Base-by-base conservation (phyloP, 805 yeast species). In the Priceomyces castillae region DNA sequence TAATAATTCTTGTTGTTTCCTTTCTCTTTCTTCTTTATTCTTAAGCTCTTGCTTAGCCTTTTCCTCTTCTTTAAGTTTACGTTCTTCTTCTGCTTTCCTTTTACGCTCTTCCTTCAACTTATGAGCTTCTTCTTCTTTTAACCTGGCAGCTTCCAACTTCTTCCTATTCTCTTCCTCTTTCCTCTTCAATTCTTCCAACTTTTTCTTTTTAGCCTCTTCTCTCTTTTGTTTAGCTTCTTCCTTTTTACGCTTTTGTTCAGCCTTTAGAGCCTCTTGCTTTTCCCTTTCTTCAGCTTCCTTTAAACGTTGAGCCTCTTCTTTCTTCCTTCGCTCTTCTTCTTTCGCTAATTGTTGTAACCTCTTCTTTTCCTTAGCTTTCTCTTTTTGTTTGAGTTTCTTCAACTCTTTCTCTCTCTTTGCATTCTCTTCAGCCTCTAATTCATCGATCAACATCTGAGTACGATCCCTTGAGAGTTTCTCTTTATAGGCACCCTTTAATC, bases 391-490 rank as follows among this genome's bases (percentile, higher is more conserved):
- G 57, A 73, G 74, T 52, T 83, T 84, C 59, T 81, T 82, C 57
- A 81, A 78, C 53, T 82, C 86, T 47, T 76, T 79, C 40, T 79
- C 86, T 56, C 76, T 81, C 60, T 81, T 77, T 37, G 81, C 79
- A 38, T 66, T 67, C 49, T 82, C 84, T 61, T 84, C 92, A 6
- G 80, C 82, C 50, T 84, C 90, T 36, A 84, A 67, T 55, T 85
- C 92, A 56, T 76, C 77, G 46, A 85, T 71, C 48, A 85, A 70
- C 46, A 75, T 77, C 44, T 74, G 67, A 9, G 84, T 76, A 45
- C 83, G 74, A 53, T 86, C 94, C 46, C 84, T 88, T 10, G 96
- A 90, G 38, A 85, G 78, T 50, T 81, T 84, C 53, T 84, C 90
- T 48, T 86, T 85, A 57, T 83, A 90, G 0, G 95, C 87, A 23